Evolutionary conservation across 345 rosid genomes (phyloP), one percentile per base, ranked within the genome.

Genomic region (Syzygium jambos): DNA sequence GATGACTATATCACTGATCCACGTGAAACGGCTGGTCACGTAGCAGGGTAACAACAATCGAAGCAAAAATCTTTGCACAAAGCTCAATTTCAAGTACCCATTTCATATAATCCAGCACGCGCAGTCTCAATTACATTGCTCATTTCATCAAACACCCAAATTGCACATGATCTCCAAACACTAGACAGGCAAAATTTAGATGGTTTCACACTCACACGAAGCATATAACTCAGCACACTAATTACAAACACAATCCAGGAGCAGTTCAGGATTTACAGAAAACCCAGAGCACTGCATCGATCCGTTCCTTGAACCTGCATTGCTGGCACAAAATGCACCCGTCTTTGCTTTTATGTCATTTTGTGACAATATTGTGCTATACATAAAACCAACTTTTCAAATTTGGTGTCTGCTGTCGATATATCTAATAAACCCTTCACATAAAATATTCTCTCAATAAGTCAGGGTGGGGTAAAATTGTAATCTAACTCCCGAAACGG

Each of bases 21-120:
- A 73, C 13, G 9, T 0, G 0, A 73, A 73, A 34, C 1, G 0
- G 80, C 1, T 1, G 3, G 0, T 38, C 25, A 9, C 2, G 9
- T 34, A 34, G 49, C 25, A 19, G 49, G 80, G 49, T 22, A 73
- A 73, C 49, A 73, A 73, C 49, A 19, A 38, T 34, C 5, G 9
- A 73, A 38, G 46, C 80, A 34, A 73, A 38, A 19, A 10, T 49
- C 7, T 73, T 41, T 38, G 23, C 49, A 19, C 19, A 38, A 65
- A 30, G 49, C 7, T 19, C 80, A 34, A 73, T 73, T 16, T 38
- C 3, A 0, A 34, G 46, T 17, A 73, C 22, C 11, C 15, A 16
- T 14, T 6, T 29, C 5, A 63, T 6, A 14, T 63, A 14, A n/a
- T 63, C 19, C 19, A 0, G 77, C 22, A 14, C 11, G 23, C 3